Percentiles rank a stretch among this genome's conserved stretches.
Conservation (phyloP, 2,329 filamentous ascomycete species). For the Sporothrix sp. region DNA sequence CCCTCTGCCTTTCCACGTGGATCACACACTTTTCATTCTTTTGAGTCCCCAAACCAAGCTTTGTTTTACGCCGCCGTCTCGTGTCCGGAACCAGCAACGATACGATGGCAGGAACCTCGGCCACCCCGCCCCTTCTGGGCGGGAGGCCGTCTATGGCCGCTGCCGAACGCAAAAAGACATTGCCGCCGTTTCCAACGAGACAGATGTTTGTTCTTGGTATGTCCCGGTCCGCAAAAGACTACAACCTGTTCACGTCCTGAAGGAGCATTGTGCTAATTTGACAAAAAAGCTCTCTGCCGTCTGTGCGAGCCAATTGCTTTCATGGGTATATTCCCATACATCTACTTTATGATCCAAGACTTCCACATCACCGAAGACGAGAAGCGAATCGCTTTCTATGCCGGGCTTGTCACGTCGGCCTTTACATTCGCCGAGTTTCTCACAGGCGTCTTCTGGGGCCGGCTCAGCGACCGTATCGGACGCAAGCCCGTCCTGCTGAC, state of each 20-base stretch:
- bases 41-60: no score
- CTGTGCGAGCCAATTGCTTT: slow-evolving; percentile 98
- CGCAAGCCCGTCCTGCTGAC: slow-evolving; percentile 86
- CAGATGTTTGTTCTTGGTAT: slow-evolving; percentile 31
- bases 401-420: slow-evolving; percentile 89
- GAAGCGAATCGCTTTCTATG: slow-evolving; percentile 78
- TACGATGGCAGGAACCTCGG: slow-evolving; percentile 9
- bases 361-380: slow-evolving; percentile 76
- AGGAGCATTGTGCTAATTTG: background rate
- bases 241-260: background rate
- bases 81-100: no score
- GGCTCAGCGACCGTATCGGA: slow-evolving; percentile 82
- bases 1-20: no score
- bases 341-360: slow-evolving; percentile 93
- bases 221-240: background rate
- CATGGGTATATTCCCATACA: slow-evolving; percentile 98
- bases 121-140: background rate
- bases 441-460: slow-evolving; percentile 86
- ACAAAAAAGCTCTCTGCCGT: slow-evolving; percentile 66
- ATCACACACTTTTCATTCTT: no score
- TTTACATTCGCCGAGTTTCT: slow-evolving; percentile 95
- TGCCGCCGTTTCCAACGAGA: slow-evolving; percentile 28
- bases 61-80: no score
- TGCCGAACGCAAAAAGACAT: slow-evolving; percentile 7
- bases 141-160: background rate